Evolutionary conservation across 306 rosid genomes (phyloP), one percentile per base, ranked within the genome.

Genomic region (Betula pendula): DNA sequence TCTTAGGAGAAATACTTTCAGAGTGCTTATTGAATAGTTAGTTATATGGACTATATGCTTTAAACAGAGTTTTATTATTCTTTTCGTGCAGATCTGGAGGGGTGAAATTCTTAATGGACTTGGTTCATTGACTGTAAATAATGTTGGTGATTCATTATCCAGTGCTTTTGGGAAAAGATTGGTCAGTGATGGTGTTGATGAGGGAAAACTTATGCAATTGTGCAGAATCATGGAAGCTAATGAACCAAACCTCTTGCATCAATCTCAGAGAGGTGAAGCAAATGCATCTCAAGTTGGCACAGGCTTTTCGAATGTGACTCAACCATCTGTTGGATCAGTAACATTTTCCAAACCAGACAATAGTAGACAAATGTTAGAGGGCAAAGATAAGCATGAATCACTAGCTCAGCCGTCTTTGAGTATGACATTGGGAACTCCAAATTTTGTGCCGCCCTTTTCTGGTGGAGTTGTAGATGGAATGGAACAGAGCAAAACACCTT

Each of bases 151-250:
- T 53, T 71, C 66, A 27, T 84, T 66, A 13, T 84, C 91, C 80
- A 81, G 81, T 82, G 83, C 71, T 67, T 85, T 84, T 72, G 87
- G 85, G 75, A 82, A 86, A 33, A 83, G 80, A 50, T 68, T 79
- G 76, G 80, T 81, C 68, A 40, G 31, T 59, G 87, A 81, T 70
- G 68, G 75, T 66, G 92, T 83, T 44, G 89, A 89, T 9, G 96
- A 90, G 83, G 98, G 90, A 84, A 92, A 90, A 77, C 93, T 91
- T 66, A 75, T 95, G 90, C 96, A 90, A 45, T 81, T 90, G 78
- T 95, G 99, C 82, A 88, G 87, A 84, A 67, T 90, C 40, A 86
- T 91, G 84, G 97, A 95, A 86, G 93, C 95, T 55, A 92, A 84
- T 77, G 97, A 87, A 76, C 73, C 89, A 72, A 81, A 68, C 80